A percentile compares a stretch with the other conserved stretches of the same genome.
Evolutionary conservation across 208 protist genomes (phyloP).

Genomic region (Lotmaria passim): DNA sequence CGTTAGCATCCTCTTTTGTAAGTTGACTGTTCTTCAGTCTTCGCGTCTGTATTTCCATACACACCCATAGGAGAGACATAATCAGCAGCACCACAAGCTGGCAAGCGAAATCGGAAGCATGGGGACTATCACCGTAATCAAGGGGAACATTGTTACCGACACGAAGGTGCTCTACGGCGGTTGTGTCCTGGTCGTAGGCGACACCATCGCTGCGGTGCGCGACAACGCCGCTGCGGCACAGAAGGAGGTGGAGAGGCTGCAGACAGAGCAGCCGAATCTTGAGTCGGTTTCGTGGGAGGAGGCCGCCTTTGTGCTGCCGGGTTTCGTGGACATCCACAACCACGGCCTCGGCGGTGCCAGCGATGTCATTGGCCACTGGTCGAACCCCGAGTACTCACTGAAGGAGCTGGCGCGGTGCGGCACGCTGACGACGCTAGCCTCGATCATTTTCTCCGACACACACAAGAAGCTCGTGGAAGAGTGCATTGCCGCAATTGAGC

Average conservation of each 20-base stretch:
- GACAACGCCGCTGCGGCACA: slow-evolving; percentile 28
- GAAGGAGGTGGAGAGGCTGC: slow-evolving; percentile 29
- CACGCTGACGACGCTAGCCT: slow-evolving; percentile 66
- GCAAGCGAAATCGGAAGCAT: neutral
- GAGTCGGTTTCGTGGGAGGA: slow-evolving; percentile 19
- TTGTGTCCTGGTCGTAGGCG: slow-evolving; percentile 49
- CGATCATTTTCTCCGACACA: slow-evolving; percentile 71
- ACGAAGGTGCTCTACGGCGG: slow-evolving; percentile 65
- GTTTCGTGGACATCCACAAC: slow-evolving; percentile 85
- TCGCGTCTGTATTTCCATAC: neutral
- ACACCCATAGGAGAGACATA: neutral
- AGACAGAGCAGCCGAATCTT: slow-evolving; percentile 15
- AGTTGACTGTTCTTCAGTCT: neutral
- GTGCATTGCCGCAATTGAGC: slow-evolving; percentile 55
- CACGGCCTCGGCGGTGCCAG: slow-evolving; percentile 66
- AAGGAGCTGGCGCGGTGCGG: slow-evolving; percentile 70
- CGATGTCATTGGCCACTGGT: slow-evolving; percentile 77
- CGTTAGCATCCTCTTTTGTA: too few species aligned
- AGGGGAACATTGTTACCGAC: slow-evolving; percentile 69
- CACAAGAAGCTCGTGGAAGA: slow-evolving; percentile 46
- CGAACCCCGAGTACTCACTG: slow-evolving; percentile 69
- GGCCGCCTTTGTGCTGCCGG: slow-evolving; percentile 60
- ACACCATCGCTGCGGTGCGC: slow-evolving; percentile 40
- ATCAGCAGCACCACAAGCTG: neutral
- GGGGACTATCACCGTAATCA: slow-evolving; percentile 45